Base-by-base conservation (phyloP, 345 rosid genomes). In the Linum lewisii region DNA sequence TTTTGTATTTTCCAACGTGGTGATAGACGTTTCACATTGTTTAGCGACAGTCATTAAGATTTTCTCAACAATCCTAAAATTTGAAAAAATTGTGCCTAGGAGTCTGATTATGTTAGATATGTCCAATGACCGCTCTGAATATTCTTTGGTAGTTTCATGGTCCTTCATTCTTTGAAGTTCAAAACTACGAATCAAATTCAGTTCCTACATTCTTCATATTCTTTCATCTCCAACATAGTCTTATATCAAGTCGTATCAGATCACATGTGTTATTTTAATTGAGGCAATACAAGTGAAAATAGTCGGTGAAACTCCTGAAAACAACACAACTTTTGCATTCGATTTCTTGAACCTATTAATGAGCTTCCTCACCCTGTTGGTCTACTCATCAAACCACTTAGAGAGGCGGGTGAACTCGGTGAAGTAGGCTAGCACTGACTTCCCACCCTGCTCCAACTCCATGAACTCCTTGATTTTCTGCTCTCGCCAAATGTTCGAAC, bases 311-410 rank as follows among this genome's bases (percentile, higher is more conserved):
- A 54, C 25, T 6, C 51, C 23, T 21, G 16, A 25, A 26, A 63
- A 63, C 14, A 63, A 55, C 18, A n/a, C 22, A 51, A 51, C 60
- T 63, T 21, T 51, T 32, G 59, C 59, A 19, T 63, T 36, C 36
- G 52, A 58, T n/a, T 58, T 58, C 25, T 59, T 52, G 21, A 15
- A n/a, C n/a, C n/a, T 10, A 50, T 22, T 53, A 21, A 20, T 63
- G 51, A n/a, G n/a, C n/a, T n/a, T n/a, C n/a, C n/a, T n/a, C n/a
- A n/a, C n/a, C n/a, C n/a, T n/a, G n/a, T n/a, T n/a, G n/a, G n/a
- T n/a, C n/a, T n/a, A n/a, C n/a, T n/a, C n/a, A n/a, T n/a, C n/a
- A n/a, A n/a, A n/a, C n/a, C n/a, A n/a, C n/a, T n/a, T n/a, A n/a
- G n/a, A n/a, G n/a, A n/a, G n/a, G n/a, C n/a, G n/a, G n/a, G n/a